Conservation (phyloP, 2,329 filamentous ascomycete species). For the Ophioceras dolichostomum region DNA sequence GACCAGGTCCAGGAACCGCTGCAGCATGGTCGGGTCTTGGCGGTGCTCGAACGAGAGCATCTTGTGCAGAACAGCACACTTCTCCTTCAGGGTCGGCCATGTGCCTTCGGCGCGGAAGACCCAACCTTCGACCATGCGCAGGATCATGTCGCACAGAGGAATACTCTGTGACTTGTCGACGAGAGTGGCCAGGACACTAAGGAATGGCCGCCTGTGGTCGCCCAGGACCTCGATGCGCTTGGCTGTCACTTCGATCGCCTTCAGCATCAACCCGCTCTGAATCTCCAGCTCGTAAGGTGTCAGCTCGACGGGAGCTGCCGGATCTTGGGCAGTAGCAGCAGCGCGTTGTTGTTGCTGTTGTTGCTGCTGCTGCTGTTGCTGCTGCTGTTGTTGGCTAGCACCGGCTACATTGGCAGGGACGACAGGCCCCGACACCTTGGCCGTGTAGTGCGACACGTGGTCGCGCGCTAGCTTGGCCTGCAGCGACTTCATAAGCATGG, state of each 20-base stretch:
- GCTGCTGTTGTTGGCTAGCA: background rate
- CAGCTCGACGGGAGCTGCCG: conserved; percentile 45
- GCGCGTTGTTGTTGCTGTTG: too few relatives aligned
- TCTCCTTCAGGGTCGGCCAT: conserved; percentile 96
- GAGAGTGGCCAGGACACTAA: conserved; percentile 86
- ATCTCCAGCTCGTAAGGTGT: conserved; percentile 71
- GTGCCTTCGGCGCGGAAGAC: conserved; percentile 91
- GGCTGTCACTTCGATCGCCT: conserved; percentile 87
- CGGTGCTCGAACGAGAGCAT: conserved; percentile 94
- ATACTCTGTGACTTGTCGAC: conserved; percentile 91
- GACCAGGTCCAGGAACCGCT: conserved; percentile 88
- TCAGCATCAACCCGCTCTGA: conserved; percentile 85
- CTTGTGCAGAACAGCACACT: conserved; percentile 97
- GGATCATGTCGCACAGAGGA: conserved; percentile 78
- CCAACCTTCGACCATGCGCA: conserved; percentile 91
- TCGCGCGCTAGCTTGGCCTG: conserved; percentile 88
- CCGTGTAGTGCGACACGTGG: conserved; percentile 68
- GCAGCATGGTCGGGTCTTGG: conserved; percentile 70
- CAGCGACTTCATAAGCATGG: conserved; percentile 81
- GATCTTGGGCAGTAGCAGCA: too few relatives aligned
- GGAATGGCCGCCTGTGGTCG: conserved; percentile 82
- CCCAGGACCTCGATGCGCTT: conserved; percentile 85
- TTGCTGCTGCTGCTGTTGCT: too few relatives aligned
- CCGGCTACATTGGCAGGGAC: too few relatives aligned
- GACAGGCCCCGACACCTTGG: conserved; percentile 11